Conservation (phyloP, 2,329 filamentous ascomycete genomes). For the Nemania sp. region DNA sequence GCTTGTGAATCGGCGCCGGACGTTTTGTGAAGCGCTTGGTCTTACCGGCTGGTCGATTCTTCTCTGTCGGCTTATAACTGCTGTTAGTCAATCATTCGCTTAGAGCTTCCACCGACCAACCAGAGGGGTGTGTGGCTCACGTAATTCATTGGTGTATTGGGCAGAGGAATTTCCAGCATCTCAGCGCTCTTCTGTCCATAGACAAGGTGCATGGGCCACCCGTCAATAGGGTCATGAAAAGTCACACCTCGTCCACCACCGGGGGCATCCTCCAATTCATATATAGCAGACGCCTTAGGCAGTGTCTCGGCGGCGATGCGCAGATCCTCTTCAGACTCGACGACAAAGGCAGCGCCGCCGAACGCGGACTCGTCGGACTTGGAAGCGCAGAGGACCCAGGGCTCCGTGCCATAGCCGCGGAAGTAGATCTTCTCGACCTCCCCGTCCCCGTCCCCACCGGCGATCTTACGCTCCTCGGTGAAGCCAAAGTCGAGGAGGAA, state of each 20-base stretch:
- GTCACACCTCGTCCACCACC: conserved; percentile 66
- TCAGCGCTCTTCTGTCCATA: conserved; percentile 62
- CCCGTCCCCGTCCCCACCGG: neutral
- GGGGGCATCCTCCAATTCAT: conserved; percentile 62
- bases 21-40: conserved; percentile 65
- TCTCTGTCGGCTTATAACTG: conserved; percentile 53
- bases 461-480: conserved; percentile 52
- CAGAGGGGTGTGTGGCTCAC: conserved; percentile 41
- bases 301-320: conserved; percentile 61
- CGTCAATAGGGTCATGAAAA: conserved; percentile 65
- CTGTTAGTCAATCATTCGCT: conserved; percentile 15
- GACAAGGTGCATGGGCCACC: conserved; percentile 69
- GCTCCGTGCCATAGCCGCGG: conserved; percentile 71
- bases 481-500: conserved; percentile 65
- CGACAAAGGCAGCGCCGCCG: conserved; percentile 68
- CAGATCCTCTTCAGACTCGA: conserved; percentile 67
- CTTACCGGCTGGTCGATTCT: conserved; percentile 62
- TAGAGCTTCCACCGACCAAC: neutral
- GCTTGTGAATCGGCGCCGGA: conserved; percentile 63
- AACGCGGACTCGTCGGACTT: conserved; percentile 63
- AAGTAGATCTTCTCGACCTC: conserved; percentile 64
- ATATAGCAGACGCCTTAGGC: conserved; percentile 60
- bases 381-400: conserved; percentile 68
- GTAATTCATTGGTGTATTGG: conserved; percentile 61
- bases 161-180: conserved; percentile 54